Evolutionary conservation across 345 rosid species (phyloP), one percentile per base, ranked within the genome.

Genomic region (Leavenworthia alabamica): DNA sequence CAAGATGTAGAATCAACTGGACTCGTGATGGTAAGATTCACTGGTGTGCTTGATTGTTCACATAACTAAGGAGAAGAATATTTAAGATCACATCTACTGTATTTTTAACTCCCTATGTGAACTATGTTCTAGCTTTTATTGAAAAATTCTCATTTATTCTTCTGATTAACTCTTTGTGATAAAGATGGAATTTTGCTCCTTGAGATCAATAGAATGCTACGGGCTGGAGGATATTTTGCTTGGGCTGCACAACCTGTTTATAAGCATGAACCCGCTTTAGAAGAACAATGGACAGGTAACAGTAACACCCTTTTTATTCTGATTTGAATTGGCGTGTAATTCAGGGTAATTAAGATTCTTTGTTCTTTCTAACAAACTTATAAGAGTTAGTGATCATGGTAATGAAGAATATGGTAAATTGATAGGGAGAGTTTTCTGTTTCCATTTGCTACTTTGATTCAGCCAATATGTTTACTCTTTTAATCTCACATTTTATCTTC

Each of bases 241-340:
- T 93, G 99, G 99, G 95, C 99, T n/a, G 96, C 97, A 51, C 99
- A 88, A 36, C 99, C 97, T 37, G 97, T 94, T 64, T 94, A 94
- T 71, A 94, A 90, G 77, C 99, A 94, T 23, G 96, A 94, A 66
- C 76, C 74, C 26, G 67, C 75, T 33, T 81, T 90, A 32, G 95
- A 87, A 80, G 89, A 90, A 73, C 99, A 88, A 64, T 94, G 97
- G 99, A 79, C 80, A 83, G 99, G 99, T 94, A 79, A 62, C 27
- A 15, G 99, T 94, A 79, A 62, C 27, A 15, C 59, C n/a, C 2
- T 44, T 43, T 32, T 16, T 56, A 32, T 56, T 64, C 64, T 60
- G 31, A 7, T 62, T 63, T 50, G 13, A 26, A 11, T 60, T 8
- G n/a, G 15, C 35, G 5, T 22, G 39, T 44, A 19, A 31, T 36